A percentile compares a stretch with the other conserved stretches of the same genome.
Evolutionary conservation across 768 basidiomycete species (phyloP).

Genomic region (Tylopilus sp.): DNA sequence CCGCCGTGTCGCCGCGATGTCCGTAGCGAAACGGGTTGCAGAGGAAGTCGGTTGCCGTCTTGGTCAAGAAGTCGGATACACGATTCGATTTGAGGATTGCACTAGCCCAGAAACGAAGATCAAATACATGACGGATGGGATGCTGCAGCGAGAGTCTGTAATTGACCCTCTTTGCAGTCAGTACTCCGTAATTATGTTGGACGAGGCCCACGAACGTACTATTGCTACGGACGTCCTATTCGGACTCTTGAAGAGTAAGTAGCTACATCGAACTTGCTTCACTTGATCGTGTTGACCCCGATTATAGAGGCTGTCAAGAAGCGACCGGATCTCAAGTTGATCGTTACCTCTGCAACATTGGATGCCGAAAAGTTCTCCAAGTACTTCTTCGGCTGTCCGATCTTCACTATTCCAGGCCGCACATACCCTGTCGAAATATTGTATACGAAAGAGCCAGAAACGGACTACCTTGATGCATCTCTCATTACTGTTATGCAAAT

Average conservation of each 20-base stretch:
- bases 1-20: constrained; percentile 98
- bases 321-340: constrained; percentile 93
- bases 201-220: constrained; percentile 98
- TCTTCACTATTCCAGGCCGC: constrained; percentile 99
- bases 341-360: constrained; percentile 98
- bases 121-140: constrained; percentile 99
- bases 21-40: constrained; percentile 96
- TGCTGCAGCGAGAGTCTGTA: constrained; percentile 95
- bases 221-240: constrained; percentile 99
- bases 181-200: constrained; percentile 96
- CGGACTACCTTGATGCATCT: constrained; percentile 95
- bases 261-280: background rate
- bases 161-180: constrained; percentile 92
- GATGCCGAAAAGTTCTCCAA: constrained; percentile 99
- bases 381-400: constrained; percentile 98
- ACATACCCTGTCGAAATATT: constrained; percentile 97
- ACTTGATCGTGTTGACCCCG: constrained; percentile 14
- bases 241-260: constrained; percentile 74
- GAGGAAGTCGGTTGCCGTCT: constrained; percentile 98
- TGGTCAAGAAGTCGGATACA: constrained; percentile 97
- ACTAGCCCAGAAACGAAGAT: constrained; percentile 98
- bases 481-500: constrained; percentile 99
- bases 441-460: constrained; percentile 99
- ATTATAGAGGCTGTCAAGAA: constrained; percentile 86
- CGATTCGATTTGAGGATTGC: constrained; percentile 99